These are phyloP conservation scores for Begonia peltatifolia DNA, from an alignment of 306 rosid genomes.

Conservation along the genomic window DNA sequence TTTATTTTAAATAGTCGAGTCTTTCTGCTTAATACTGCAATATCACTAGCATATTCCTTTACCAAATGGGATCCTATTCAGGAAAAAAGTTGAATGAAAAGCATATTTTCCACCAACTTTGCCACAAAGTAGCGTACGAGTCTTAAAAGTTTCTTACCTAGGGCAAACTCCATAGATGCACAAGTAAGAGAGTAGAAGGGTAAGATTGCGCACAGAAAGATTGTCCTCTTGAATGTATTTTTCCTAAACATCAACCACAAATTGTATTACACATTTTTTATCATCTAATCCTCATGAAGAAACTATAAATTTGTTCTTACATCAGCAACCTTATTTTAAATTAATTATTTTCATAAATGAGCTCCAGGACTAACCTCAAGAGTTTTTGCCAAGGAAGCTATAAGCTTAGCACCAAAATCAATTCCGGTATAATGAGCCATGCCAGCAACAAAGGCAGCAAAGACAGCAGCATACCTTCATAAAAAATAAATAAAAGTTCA, in stretches of 20 bases:
- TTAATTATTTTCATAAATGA: constrained; percentile 3
- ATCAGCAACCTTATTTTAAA: not conserved
- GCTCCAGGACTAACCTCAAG: constrained; percentile 43
- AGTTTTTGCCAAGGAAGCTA: constrained; percentile 70
- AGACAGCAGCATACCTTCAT: constrained; percentile 81
- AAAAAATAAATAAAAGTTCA: not conserved
- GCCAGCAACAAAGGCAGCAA: constrained; percentile 84
- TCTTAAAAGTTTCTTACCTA: constrained; percentile 31
- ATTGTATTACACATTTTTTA: constrained; percentile 1
- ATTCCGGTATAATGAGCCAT: constrained; percentile 69
- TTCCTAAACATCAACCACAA: constrained; percentile 29
- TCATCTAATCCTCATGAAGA: not conserved
- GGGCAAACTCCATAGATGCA: constrained; percentile 78
- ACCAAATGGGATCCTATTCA: too few species aligned
- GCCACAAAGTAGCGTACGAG: not conserved
- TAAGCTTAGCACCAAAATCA: constrained; percentile 66
- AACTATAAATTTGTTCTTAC: too few species aligned
- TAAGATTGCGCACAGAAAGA: constrained; percentile 72
- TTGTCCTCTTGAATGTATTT: constrained; percentile 65
- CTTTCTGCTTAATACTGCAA: too few species aligned
- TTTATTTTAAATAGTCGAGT: too few species aligned
- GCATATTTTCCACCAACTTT: not conserved
- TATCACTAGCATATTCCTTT: too few species aligned
- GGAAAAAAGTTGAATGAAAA: too few species aligned
- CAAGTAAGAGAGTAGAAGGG: constrained; percentile 67